Conservation (phyloP, 345 rosid species). For the Heritiera fomes region DNA sequence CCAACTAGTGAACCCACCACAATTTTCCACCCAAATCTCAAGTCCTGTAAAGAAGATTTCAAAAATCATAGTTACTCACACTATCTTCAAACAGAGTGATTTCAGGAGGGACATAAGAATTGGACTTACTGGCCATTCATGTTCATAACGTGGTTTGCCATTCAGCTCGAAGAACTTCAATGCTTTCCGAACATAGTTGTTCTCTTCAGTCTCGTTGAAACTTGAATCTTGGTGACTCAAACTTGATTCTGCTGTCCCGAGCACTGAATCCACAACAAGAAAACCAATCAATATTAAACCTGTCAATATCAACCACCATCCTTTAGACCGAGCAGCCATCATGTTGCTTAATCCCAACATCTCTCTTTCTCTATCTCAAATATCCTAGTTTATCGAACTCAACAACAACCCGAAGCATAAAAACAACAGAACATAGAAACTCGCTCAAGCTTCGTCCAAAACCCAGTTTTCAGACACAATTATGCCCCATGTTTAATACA, state of each 20-base stretch:
- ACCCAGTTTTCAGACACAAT: background rate
- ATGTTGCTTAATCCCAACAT: background rate
- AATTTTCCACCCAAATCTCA: constrained; percentile 48
- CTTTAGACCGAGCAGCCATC: constrained; percentile 7
- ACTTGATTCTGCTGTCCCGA: constrained; percentile 25
- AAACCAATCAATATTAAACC: constrained; percentile 23
- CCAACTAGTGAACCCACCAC: constrained; percentile 42
- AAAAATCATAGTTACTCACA: background rate
- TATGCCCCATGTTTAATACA: background rate
- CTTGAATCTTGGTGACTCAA: constrained; percentile 10
- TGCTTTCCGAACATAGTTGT: constrained; percentile 10
- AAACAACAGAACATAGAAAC: background rate
- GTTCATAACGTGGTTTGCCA: constrained; percentile 24
- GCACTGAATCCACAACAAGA: constrained; percentile 24
- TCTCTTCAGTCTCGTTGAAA: background rate
- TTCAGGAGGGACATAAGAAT: background rate
- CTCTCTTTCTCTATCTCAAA: background rate
- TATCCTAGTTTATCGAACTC: background rate
- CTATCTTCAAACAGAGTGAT: too few species aligned
- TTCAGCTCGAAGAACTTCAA: constrained; percentile 20
- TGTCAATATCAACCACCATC: constrained; percentile 19
- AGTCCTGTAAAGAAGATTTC: constrained; percentile 30
- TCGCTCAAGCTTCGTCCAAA: background rate
- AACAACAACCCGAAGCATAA: background rate
- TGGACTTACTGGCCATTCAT: constrained; percentile 41